Conservation (phyloP, 352 stramenopile genomes). For the Pythium graminicola region DNA sequence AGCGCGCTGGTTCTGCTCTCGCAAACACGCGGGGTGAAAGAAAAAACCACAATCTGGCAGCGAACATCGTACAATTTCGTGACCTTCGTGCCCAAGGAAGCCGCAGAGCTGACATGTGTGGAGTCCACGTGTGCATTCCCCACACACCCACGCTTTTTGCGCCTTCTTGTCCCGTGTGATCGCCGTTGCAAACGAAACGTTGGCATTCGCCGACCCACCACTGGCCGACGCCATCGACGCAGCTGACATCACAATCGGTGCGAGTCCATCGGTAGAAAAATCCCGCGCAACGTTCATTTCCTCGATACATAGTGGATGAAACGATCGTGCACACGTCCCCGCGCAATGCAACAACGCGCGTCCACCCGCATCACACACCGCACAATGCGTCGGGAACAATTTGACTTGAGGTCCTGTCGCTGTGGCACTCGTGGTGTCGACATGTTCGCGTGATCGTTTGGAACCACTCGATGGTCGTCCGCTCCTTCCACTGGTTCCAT, state of each 20-base stretch:
- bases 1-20: constrained; percentile 6
- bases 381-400: constrained; percentile 52
- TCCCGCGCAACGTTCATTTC: constrained; percentile 29
- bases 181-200: constrained; percentile 11
- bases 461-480: constrained; percentile 9
- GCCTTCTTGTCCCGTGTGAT: constrained; percentile 29
- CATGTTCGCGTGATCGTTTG: constrained; percentile 31
- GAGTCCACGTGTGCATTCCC: constrained; percentile 50
- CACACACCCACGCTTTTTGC: constrained; percentile 51
- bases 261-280: constrained; percentile 1
- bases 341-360: constrained; percentile 51
- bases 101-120: constrained; percentile 59
- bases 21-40: constrained; percentile 46
- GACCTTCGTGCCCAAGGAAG: constrained; percentile 55
- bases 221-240: constrained; percentile 1
- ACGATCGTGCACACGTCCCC: constrained; percentile 47
- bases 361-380: constrained; percentile 44
- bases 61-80: constrained; percentile 44
- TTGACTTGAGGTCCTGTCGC: constrained; percentile 18
- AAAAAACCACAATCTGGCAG: constrained; percentile 51
- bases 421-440: not conserved
- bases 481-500: not conserved
- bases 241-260: not conserved
- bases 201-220: not conserved
- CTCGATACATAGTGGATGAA: constrained; percentile 57